Evolutionary conservation across 495 filamentous ascomycete species (phyloP).

Genomic region (Massariosphaeria phaeospora): DNA sequence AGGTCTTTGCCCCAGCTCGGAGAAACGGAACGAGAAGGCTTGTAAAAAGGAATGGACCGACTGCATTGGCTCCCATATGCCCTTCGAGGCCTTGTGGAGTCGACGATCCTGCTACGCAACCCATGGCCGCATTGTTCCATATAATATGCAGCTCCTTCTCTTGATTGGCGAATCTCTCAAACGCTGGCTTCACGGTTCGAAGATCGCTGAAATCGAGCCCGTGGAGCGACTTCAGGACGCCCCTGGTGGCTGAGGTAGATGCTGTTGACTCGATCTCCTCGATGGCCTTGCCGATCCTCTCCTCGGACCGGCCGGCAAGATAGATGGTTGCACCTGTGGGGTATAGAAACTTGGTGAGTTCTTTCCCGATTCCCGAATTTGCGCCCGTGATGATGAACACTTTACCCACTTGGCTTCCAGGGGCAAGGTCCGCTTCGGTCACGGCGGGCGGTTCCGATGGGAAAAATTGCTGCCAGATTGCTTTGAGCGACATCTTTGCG

Average conservation of each 20-base stretch:
- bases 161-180: not conserved
- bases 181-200: not conserved
- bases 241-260: not conserved
- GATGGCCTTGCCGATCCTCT: constrained; percentile 1
- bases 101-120: not conserved
- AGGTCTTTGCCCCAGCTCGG: not conserved
- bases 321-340: constrained; percentile 11
- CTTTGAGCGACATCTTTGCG: not conserved
- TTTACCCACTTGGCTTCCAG: constrained; percentile 8
- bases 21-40: constrained; percentile 2
- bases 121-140: constrained; percentile 11
- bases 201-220: constrained; percentile 11
- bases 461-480: not conserved
- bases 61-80: constrained; percentile 10
- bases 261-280: not conserved
- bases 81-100: constrained; percentile 9
- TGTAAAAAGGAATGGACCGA: constrained; percentile 9
- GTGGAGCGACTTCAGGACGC: not conserved
- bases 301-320: constrained; percentile 8
- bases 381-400: constrained; percentile 22
- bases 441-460: not conserved
- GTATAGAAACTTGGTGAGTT: constrained; percentile 15
- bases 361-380: constrained; percentile 6
- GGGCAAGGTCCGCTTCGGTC: not conserved
- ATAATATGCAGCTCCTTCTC: constrained; percentile 8